Evolutionary conservation across 139 green algal genomes (phyloP).

Genomic region (Prasinococcaceae sp.): DNA sequence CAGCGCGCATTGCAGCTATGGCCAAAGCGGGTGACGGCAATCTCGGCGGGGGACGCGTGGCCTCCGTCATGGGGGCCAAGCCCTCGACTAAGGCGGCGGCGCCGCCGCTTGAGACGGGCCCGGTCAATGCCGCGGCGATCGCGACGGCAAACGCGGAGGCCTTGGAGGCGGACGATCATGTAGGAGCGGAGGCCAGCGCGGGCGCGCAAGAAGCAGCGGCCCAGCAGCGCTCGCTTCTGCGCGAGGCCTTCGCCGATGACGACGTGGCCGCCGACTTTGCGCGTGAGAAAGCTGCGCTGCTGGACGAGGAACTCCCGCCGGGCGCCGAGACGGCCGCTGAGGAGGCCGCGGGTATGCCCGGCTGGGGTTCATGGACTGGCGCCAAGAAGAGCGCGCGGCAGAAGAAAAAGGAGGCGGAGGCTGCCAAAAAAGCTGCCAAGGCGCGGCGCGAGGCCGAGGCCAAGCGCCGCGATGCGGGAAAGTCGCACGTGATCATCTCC

Average conservation of each 20-base stretch:
- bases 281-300: slow-evolving; percentile 45
- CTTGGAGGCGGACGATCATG: no score
- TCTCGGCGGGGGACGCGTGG: no score
- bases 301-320: slow-evolving; percentile 64
- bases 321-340: not conserved
- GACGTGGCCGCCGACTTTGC: slow-evolving; percentile 84
- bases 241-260: slow-evolving; percentile 67
- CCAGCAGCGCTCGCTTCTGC: slow-evolving; percentile 45
- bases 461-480: slow-evolving; percentile 54
- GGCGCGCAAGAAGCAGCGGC: no score
- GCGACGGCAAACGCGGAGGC: no score
- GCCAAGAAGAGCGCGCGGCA: no score
- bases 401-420: slow-evolving; percentile 45
- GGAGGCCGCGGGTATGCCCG: slow-evolving; percentile 46
- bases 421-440: slow-evolving; percentile 30
- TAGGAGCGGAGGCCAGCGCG: no score
- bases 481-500: slow-evolving; percentile 65
- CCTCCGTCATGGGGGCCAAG: no score
- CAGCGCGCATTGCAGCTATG: no score
- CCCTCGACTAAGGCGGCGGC: no score
- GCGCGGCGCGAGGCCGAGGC: slow-evolving; percentile 34
- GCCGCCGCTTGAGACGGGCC: no score
- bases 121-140: no score
- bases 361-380: slow-evolving; percentile 75
- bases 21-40: no score